Evolutionary conservation across 495 filamentous ascomycete species (phyloP), one percentile per base, ranked within the genome.

Genomic region (Trichoderma parareesei): DNA sequence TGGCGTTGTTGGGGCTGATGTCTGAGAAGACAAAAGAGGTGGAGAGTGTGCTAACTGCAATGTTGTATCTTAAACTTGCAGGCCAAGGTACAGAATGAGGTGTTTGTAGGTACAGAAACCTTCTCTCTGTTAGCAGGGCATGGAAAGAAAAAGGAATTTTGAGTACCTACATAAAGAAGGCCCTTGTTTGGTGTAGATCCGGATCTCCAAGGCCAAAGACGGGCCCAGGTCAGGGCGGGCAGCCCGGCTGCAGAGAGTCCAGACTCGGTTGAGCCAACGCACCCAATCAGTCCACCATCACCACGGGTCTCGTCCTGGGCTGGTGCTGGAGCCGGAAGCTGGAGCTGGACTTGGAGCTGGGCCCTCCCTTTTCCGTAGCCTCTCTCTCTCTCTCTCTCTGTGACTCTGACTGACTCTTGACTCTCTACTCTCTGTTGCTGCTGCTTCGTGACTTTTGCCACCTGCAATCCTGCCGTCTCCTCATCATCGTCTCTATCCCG

Each of bases 221-320:
- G n/a, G 46, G 46, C 46, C 46, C 46, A 57, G 48, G n/a, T 16
- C 48, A 27, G 53, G 14, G 53, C 53, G 53, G 53, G 8, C 53
- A 35, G 53, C 35, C 53, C 53, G 53, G 53, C 53, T 57, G 27
- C 27, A 27, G 27, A 27, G 27, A 27, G 27, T 27, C 53, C 53
- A 57, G 53, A 57, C 53, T 57, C 53, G 53, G 7, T 33, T 57
- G 53, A 57, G 53, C 53, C 53, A 57, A 57, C 53, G 53, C 53
- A 57, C 37, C 27, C 40, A 41, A 11, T 41, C 53, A 57, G 53
- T 57, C 53, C 53, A 57, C 53, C 53, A 55, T 55, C 48, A 33
- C 48, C 48, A 48, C 44, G 44, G 44, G 44, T 48, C 44, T 48
- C 13, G 44, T 48, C 27, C 27, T 27, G 27, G 27, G 27, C 27